These are phyloP conservation scores for Lepidium didymum DNA, from an alignment of 345 rosid genomes.

Conservation along the genomic window DNA sequence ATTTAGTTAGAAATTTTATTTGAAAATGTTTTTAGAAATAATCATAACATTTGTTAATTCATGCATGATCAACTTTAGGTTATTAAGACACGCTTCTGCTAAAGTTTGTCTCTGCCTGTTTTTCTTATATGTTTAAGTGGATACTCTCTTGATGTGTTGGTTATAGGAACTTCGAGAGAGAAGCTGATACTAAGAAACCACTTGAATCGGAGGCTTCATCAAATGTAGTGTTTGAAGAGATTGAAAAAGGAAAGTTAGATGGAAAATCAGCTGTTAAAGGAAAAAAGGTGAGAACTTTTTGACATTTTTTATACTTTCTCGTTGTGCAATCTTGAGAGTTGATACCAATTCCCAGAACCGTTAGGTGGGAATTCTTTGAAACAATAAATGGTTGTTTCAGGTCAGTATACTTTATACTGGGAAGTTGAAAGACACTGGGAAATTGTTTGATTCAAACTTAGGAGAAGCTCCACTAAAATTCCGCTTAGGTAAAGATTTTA, in stretches of 20 bases:
- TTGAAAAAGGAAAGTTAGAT: too few relatives aligned
- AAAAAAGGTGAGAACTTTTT: constrained; percentile 34
- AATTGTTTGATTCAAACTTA: constrained; percentile 40
- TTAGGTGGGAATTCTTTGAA: background rate
- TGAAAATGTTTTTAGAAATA: background rate
- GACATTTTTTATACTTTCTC: background rate
- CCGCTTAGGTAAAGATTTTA: constrained; percentile 37
- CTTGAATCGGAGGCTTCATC: too few relatives aligned
- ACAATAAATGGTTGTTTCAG: constrained; percentile 24
- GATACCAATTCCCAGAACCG: background rate
- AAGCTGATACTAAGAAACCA: too few relatives aligned
- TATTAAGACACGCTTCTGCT: background rate
- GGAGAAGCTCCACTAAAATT: constrained; percentile 34
- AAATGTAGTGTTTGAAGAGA: too few relatives aligned
- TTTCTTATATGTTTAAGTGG: too few relatives aligned
- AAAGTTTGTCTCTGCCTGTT: background rate
- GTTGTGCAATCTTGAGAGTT: background rate
- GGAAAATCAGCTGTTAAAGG: constrained; percentile 43
- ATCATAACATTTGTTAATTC: background rate
- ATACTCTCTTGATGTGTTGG: too few relatives aligned
- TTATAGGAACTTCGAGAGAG: too few relatives aligned
- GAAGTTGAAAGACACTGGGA: constrained; percentile 44
- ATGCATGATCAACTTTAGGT: background rate
- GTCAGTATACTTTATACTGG: constrained; percentile 36
- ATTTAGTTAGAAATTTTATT: background rate